Base-by-base conservation (phyloP, 2,329 filamentous ascomycete genomes). In the Sporothrix variecibatus region DNA sequence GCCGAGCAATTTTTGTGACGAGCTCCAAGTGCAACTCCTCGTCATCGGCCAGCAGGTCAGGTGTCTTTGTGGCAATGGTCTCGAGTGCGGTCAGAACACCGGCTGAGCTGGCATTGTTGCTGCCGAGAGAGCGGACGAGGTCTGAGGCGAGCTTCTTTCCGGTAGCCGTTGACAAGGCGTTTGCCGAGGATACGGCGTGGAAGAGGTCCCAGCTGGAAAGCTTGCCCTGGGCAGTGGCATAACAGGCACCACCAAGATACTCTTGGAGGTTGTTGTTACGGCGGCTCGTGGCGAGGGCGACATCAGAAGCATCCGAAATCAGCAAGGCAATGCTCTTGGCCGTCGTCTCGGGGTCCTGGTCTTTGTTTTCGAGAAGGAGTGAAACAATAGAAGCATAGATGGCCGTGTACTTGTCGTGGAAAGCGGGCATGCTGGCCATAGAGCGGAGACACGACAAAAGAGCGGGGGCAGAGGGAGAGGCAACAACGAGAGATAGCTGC, bases 401-500 rank as follows among this genome's bases (percentile, higher is more conserved):
- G 1, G 40, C 0, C n/a, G 38, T 79, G 71, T 86, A 87, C 0
- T 80, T 78, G 0, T 78, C 77, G 0, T 80, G 80, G 73, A 81
- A 84, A 72, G 78, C 83, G 53, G 81, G 81, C 20, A 84, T 83
- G 40, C 83, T 80, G 1, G 87, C 86, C 56, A 91, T 83, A 0
- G 87, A 81, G 67, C 90, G 87, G 0, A 97, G 83, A 12, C 90
- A 89, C 0, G 90, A 88, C 8, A 94, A 84, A 0, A 97, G 81
- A 70, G 91, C 87, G 1, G 87, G 82, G 0, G 89, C 88, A 0
- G 94, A 95, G 0, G 92, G 89, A 0, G 93, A 94, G 1, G 87
- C 82, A 2, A 95, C 82, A 20, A 96, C 83, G 1, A 84, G 82
- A 0, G 87, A 84, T 17, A 92, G 84, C 75, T 91, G 84, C 0